Evolutionary conservation across 192 early-diverging fungal genomes (phyloP).

Genomic region (Umbelopsis vinacea): DNA sequence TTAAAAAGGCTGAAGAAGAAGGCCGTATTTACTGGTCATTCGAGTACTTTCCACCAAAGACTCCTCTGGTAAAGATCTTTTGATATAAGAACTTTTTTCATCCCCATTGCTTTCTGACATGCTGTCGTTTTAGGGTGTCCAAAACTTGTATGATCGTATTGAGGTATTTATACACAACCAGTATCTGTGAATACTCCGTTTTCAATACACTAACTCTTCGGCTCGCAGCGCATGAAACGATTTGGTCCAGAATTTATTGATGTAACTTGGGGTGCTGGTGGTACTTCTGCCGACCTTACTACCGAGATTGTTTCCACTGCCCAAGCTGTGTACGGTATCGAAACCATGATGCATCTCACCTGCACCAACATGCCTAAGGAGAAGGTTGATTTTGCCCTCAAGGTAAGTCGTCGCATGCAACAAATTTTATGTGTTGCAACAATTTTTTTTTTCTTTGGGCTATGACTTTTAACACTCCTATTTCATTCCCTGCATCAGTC

Average conservation of each 20-base stretch:
- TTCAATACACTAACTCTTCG: neutral
- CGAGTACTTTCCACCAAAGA: slow-evolving; percentile 99
- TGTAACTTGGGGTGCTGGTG: slow-evolving; percentile 93
- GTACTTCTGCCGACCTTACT: slow-evolving; percentile 84
- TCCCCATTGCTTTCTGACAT: neutral
- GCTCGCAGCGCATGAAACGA: slow-evolving; percentile 77
- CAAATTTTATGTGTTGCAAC: no score
- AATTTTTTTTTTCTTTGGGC: neutral
- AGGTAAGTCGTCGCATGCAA: slow-evolving; percentile 43
- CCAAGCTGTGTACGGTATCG: slow-evolving; percentile 92
- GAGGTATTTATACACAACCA: slow-evolving; percentile 45
- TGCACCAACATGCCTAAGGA: slow-evolving; percentile 96
- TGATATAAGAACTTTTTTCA: neutral
- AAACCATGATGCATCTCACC: slow-evolving; percentile 97
- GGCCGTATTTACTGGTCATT: slow-evolving; percentile 76
- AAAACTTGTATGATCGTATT: slow-evolving; percentile 96
- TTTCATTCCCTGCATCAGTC: slow-evolving; percentile 43
- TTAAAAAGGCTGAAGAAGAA: slow-evolving; percentile 59
- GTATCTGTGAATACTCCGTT: no score
- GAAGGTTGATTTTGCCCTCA: slow-evolving; percentile 85
- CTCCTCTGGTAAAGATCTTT: slow-evolving; percentile 62
- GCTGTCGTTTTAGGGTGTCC: slow-evolving; percentile 64
- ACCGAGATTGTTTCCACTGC: slow-evolving; percentile 88
- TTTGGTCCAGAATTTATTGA: slow-evolving; percentile 88
- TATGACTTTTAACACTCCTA: neutral